phyloP scores from a whole-genome alignment of 164 flowering plant genomes.

The Akebia trifoliata region DNA sequence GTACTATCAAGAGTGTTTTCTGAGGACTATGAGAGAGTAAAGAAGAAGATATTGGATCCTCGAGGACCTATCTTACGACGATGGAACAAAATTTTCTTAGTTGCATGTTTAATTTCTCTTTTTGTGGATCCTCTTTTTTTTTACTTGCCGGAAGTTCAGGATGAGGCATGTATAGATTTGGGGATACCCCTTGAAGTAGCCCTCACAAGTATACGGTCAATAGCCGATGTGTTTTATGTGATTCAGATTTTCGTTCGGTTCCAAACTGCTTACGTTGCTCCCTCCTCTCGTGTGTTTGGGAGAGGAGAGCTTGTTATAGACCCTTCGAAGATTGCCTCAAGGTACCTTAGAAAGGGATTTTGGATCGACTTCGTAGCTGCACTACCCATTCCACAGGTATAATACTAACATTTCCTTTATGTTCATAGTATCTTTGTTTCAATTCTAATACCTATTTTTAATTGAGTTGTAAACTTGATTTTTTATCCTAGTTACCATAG shows the following conservation, averaged over 20 bases:
- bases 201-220: slow-evolving; percentile 55
- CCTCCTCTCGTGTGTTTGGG: slow-evolving; percentile 93
- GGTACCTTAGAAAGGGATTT: slow-evolving; percentile 54
- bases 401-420: slow-evolving; percentile 4
- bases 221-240: slow-evolving; percentile 68
- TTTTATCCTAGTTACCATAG: neutral
- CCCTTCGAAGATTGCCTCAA: slow-evolving; percentile 53
- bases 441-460: neutral
- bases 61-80: slow-evolving; percentile 50
- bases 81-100: slow-evolving; percentile 83
- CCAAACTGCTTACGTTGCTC: slow-evolving; percentile 83
- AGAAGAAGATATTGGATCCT: slow-evolving; percentile 71
- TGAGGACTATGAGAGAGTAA: slow-evolving; percentile 72
- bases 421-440: neutral
- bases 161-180: slow-evolving; percentile 51
- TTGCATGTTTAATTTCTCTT: slow-evolving; percentile 74
- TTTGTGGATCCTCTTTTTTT: slow-evolving; percentile 89
- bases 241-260: slow-evolving; percentile 67
- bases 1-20: slow-evolving; percentile 85
- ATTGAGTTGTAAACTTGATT: too few species aligned
- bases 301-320: slow-evolving; percentile 93
- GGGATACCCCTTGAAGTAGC: slow-evolving; percentile 45
- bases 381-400: slow-evolving; percentile 91
- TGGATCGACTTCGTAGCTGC: slow-evolving; percentile 81
- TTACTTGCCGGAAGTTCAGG: slow-evolving; percentile 48